Evolutionary conservation across 116 monocot species (phyloP), one percentile per base, ranked within the genome.

Genomic region (Cymodocea nodosa): DNA sequence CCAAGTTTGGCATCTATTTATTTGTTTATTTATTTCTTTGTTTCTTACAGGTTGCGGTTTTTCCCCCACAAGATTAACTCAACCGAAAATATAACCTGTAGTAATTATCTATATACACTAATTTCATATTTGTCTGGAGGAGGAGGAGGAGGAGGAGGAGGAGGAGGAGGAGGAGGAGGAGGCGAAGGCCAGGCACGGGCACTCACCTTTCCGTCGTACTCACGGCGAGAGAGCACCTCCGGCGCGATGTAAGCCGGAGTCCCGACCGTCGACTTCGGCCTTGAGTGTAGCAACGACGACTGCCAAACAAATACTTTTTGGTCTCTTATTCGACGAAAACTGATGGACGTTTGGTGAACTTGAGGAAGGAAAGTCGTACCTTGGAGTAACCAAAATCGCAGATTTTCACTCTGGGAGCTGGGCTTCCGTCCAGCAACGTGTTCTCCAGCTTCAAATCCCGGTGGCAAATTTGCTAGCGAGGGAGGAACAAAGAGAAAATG

Each of bases 161-260:
- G n/a, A n/a, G n/a, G n/a, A n/a, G n/a, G n/a, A n/a, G n/a, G n/a
- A n/a, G n/a, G n/a, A n/a, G n/a, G n/a, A n/a, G n/a, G n/a, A n/a
- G n/a, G n/a, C n/a, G n/a, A n/a, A n/a, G n/a, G n/a, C n/a, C n/a
- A n/a, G n/a, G 37, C 37, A 4, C 6, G 37, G 2, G 6, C n/a
- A n/a, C 30, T 30, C 18, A 82, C 85, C 80, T 82, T 83, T 58
- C 84, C 89, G 51, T 90, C 90, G 72, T 90, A 90, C 50, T 90
- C 90, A 3, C 83, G 80, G 16, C 85, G 75, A 6, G 80, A 81
- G 9, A 90, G 83, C 15, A 90, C 81, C 73, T 90, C 88, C 62
- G 92, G 92, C 9, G 92, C 92, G 54, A 92, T 92, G 62, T 92
- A 92, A 14, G 87, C 87, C 23, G 92, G 92, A 23, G 92, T 93